A percentile compares a stretch with the other conserved stretches of the same genome.
Evolutionary conservation across 1,284 basidiomycete species (phyloP).

Genomic region (Moesziomyces parantarcticus): DNA sequence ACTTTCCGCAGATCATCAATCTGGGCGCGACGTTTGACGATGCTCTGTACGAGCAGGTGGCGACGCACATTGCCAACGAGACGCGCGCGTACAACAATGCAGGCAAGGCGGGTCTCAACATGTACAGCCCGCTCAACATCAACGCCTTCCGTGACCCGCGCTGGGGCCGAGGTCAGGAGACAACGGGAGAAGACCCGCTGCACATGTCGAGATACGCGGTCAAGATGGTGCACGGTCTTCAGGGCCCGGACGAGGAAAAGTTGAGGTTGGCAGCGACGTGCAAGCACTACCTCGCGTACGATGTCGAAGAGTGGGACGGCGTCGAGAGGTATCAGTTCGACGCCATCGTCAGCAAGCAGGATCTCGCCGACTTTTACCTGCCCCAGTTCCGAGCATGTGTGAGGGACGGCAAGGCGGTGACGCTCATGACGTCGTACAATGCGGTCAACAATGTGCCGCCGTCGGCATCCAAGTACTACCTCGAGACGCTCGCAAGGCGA

Average conservation of each 20-base stretch:
- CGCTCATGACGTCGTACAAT: slow-evolving; percentile 28
- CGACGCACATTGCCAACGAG: slow-evolving; percentile 24
- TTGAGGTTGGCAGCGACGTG: slow-evolving; percentile 19
- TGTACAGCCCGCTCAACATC: slow-evolving; percentile 32
- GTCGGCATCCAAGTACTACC: slow-evolving; percentile 24
- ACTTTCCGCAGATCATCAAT: slow-evolving; percentile 34
- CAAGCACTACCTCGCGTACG: slow-evolving; percentile 34
- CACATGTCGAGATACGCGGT: slow-evolving; percentile 17
- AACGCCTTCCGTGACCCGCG: slow-evolving; percentile 30
- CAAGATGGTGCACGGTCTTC: slow-evolving; percentile 17
- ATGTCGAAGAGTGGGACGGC: slow-evolving; percentile 14
- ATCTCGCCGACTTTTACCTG: slow-evolving; percentile 27
- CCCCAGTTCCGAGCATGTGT: slow-evolving; percentile 33
- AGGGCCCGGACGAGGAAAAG: slow-evolving; percentile 4
- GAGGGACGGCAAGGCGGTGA: slow-evolving; percentile 19
- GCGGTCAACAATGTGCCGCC: slow-evolving; percentile 28
- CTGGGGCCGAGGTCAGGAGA: slow-evolving; percentile 33
- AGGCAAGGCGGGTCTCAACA: slow-evolving; percentile 15
- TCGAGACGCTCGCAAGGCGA: slow-evolving; percentile 16
- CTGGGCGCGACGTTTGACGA: slow-evolving; percentile 36
- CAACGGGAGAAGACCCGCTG: slow-evolving; percentile 25
- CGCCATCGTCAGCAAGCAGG: slow-evolving; percentile 29
- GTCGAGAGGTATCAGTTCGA: slow-evolving; percentile 31
- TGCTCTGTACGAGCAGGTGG: slow-evolving; percentile 13
- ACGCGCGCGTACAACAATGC: slow-evolving; percentile 28